These are phyloP conservation scores for Euphorbia pulcherrima DNA, from an alignment of 345 rosid genomes.

Conservation along the genomic window DNA sequence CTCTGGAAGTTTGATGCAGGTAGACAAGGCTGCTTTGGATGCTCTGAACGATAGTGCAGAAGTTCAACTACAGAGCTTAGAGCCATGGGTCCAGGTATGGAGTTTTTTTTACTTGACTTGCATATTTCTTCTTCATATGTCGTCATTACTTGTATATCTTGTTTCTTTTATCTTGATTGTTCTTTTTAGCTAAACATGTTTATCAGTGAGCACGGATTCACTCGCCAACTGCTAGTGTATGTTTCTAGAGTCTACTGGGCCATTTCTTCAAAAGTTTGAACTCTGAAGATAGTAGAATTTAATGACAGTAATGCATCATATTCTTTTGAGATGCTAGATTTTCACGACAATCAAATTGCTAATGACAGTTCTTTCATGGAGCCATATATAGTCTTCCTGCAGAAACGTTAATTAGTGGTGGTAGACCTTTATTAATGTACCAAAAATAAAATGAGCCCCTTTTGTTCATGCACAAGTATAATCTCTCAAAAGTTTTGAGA, in stretches of 20 bases:
- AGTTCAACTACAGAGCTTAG: constrained; percentile 86
- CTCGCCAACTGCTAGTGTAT: no score
- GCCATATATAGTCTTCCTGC: neutral
- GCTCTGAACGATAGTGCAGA: constrained; percentile 81
- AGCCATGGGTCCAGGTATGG: constrained; percentile 92
- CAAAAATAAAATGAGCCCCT: neutral
- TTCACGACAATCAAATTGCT: neutral
- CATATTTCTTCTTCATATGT: neutral
- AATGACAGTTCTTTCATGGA: neutral
- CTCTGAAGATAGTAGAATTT: no score
- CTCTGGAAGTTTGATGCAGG: constrained; percentile 40
- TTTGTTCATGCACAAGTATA: neutral
- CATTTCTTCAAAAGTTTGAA: no score
- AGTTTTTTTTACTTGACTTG: neutral
- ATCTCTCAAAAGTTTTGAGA: neutral
- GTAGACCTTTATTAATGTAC: neutral
- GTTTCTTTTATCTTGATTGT: neutral
- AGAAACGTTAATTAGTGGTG: neutral
- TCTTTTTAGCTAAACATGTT: neutral
- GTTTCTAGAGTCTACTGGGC: no score
- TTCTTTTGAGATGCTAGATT: neutral
- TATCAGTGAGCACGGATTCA: neutral
- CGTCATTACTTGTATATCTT: neutral
- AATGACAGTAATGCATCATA: neutral
- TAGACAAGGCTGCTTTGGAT: constrained; percentile 86